Base-by-base conservation (phyloP, 257 asterid genomes). In the Solanum virginianum region DNA sequence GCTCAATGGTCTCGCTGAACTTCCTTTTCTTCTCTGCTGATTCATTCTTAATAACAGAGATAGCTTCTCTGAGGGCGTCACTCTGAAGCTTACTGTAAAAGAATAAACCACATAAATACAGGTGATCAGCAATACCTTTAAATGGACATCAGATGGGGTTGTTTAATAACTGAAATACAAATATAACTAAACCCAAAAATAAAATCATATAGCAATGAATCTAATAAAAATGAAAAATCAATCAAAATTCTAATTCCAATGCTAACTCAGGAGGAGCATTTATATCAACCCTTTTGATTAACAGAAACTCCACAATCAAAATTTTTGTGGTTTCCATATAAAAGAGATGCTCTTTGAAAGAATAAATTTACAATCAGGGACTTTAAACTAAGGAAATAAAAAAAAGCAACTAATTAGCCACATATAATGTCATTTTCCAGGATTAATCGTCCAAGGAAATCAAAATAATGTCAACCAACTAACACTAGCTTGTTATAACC, bases 41-140 rank as follows among this genome's bases (percentile, higher is more conserved):
- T 60, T 86, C 88, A 55, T 54, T 70, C 68, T 43, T 22, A 17
- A 86, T 86, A 80, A 82, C 86, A 36, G 84, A 7, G 66, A 86
- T 86, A 12, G 88, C 88, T 82, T 86, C 88, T 80, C 88, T 60
- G 43, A 86, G 22, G 47, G 86, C 88, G 7, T 86, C 88, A 10
- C 88, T 86, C 80, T 82, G 85, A 82, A 86, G 86, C 84, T 86
- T 82, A 72, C 86, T 86, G 88, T 49, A 47, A 59, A 47, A 63
- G 41, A 72, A 60, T 24, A 4, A n/a, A 57, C 43, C 4, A 7
- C 13, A 22, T 51, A 82, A 71, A 13, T 41, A 74, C 17, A 84
- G 10, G 54, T 74, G n/a, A 55, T 24, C 45, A 77, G 39, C 62
- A 24, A 51, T 16, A 51, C 17, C 47, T 51, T 8, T 51, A 26